These are phyloP conservation scores for Gynandropsis gynandra DNA, from an alignment of 345 rosid species.

Conservation along the genomic window DNA sequence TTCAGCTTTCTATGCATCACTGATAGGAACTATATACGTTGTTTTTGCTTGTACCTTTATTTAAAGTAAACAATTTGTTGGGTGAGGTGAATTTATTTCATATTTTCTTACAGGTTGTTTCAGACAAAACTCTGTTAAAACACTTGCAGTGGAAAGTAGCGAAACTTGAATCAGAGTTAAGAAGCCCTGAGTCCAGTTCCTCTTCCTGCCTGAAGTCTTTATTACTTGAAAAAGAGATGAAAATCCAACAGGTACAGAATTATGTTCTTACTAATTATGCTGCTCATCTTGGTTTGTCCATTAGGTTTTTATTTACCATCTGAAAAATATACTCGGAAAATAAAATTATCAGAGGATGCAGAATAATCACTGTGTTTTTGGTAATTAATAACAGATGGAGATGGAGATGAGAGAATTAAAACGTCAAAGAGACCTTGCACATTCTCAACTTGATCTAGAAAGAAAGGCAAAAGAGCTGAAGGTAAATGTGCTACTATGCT, in stretches of 20 bases:
- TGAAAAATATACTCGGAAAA: neutral
- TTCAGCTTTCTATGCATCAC: slow-evolving; percentile 7
- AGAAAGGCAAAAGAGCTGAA: slow-evolving; percentile 60
- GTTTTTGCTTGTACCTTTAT: slow-evolving; percentile 5
- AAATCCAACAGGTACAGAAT: slow-evolving; percentile 64
- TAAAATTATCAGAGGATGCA: neutral
- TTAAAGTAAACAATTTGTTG: slow-evolving; percentile 9
- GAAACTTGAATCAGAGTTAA: slow-evolving; percentile 84
- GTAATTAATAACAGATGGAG: slow-evolving; percentile 55
- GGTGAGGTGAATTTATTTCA: slow-evolving; percentile 10
- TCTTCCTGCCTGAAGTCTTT: slow-evolving; percentile 52
- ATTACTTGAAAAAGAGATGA: slow-evolving; percentile 57
- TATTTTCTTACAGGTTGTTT: slow-evolving; percentile 45
- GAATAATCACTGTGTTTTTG: neutral
- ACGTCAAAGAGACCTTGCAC: slow-evolving; percentile 87
- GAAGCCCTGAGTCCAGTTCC: slow-evolving; percentile 64
- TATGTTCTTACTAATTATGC: slow-evolving; percentile 2
- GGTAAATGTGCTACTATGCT: slow-evolving; percentile 34
- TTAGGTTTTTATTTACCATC: neutral
- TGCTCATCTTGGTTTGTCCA: slow-evolving; percentile 5
- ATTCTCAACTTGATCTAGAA: slow-evolving; percentile 70
- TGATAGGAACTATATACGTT: neutral
- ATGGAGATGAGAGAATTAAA: slow-evolving; percentile 85
- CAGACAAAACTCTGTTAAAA: slow-evolving; percentile 70
- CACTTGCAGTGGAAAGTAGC: slow-evolving; percentile 88